Evolutionary conservation across 805 yeast species (phyloP).

Genomic region (Candida cerambycidarum): DNA sequence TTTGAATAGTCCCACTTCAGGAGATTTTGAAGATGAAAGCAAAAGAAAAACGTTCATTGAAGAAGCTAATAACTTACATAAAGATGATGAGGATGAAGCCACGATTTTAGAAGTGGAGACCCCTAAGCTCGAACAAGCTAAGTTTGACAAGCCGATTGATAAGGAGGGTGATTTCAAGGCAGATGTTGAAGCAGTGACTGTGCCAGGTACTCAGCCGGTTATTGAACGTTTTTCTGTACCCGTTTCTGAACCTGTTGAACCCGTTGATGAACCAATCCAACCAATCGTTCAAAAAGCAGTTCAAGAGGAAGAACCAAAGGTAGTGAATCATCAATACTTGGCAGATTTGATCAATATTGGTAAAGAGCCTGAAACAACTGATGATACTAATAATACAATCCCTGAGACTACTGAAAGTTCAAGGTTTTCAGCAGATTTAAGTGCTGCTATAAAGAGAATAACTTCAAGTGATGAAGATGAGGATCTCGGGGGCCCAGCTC

Average conservation of each 20-base stretch:
- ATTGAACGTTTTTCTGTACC: too few relatives aligned
- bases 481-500: too few relatives aligned
- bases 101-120: background rate
- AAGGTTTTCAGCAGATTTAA: constrained; percentile 15
- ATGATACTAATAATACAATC: constrained; percentile 8
- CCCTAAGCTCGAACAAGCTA: background rate
- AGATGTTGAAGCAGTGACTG: too few relatives aligned
- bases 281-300: background rate
- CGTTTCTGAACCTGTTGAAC: too few relatives aligned
- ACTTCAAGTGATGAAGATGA: constrained; percentile 9
- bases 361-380: constrained; percentile 6
- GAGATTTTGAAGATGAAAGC: background rate
- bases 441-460: constrained; percentile 16
- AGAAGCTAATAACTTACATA: background rate
- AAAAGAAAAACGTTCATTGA: too few relatives aligned
- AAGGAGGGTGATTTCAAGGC: too few relatives aligned
- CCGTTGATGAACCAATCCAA: too few relatives aligned
- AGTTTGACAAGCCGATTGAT: background rate
- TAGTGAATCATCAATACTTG: constrained; percentile 7
- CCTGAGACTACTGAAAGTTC: constrained; percentile 14
- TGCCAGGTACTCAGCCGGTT: too few relatives aligned
- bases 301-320: background rate
- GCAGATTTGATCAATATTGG: constrained; percentile 14
- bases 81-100: background rate
- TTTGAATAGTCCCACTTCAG: constrained; percentile 9